Evolutionary conservation across 495 filamentous ascomycete species (phyloP), one percentile per base, ranked within the genome.

Genomic region (Xylaria palmicola): DNA sequence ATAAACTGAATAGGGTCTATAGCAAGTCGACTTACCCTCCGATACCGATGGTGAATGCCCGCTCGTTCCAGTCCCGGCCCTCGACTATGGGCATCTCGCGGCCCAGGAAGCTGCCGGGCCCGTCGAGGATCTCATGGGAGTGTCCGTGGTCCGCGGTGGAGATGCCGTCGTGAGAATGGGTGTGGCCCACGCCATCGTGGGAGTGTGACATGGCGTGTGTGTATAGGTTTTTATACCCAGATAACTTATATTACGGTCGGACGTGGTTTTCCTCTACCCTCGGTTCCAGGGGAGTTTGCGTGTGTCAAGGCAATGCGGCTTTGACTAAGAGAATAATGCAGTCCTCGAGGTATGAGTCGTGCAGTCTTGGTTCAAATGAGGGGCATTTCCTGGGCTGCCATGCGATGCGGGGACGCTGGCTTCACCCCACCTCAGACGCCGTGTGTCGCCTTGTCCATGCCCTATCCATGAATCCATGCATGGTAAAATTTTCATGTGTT

Each of bases 21-120:
- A 44, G 22, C 17, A 13, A 8, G 39, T 44, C 36, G 19, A 82
- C 86, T 62, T 82, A 97, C 94, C 94, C 94, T 75, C 94, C 94
- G 72, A 98, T 98, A 24, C 94, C 94, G 60, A 98, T 80, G 17
- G 94, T 98, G 65, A 96, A 98, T 20, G 93, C 93, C 29, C 94
- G 81, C 64, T 97, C 92, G 40, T 83, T 83, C 92, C 92, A 98
- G 74, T 92, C 81, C 43, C 94, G 82, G 24, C 91, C 91, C 62
- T 96, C 88, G 62, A 92, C 83, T 49, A 98, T 85, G 32, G 92
- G 93, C 88, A 93, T 91, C 79, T 98, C 94, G n/a, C 93, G 88
- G 59, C 86, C 88, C 7, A 92, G 73, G 75, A 88, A 98, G 57
- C 90, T 93, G 41, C 94, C 94, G 2, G 94, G 94, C 0, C 94